Evolutionary conservation across 257 asterid species (phyloP), one percentile per base, ranked within the genome.

Genomic region (Lithospermum erythrorhizon): DNA sequence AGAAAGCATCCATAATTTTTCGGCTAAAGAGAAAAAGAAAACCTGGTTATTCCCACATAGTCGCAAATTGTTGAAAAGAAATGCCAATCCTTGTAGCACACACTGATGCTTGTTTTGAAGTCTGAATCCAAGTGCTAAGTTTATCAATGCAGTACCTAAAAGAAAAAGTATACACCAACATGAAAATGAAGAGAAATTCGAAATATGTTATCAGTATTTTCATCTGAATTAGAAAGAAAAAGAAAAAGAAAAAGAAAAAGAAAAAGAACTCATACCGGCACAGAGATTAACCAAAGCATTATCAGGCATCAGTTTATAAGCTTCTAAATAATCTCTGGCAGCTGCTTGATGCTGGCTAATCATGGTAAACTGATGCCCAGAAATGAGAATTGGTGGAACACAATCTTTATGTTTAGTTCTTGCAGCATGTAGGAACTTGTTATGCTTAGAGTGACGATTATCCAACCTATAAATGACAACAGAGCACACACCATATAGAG

Each of bases 21-120:
- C 30, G 30, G 30, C 30, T 27, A 2, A 27, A 27, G 37, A 64
- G 53, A 23, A 54, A 68, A 75, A 70, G 37, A 72, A 20, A 19
- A 82, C 94, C 94, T 89, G 97, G 77, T 81, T 82, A 62, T 78
- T 76, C 63, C 62, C 74, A 63, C 82, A 74, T 51, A 89, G 73
- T 30, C 76, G 72, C 70, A 73, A 52, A 64, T 86, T 82, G 53
- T 84, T 84, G 61, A 75, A 71, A 35, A 89, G 86, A 71, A 89
- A 89, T 17, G 97, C 75, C 61, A 89, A 76, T 58, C 95, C 97
- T 72, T 89, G 95, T 51, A 80, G 64, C 56, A 89, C 48, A 41
- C 87, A 66, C 66, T 89, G 95, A 67, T 89, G 97, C 77, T 89
- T 89, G 81, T 82, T 89, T 58, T 84, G 82, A 66, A 89, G 87